A percentile compares a stretch with the other conserved stretches of the same genome.
Evolutionary conservation across 768 basidiomycete genomes (phyloP).

Genomic region (Boletus reticuloceps): DNA sequence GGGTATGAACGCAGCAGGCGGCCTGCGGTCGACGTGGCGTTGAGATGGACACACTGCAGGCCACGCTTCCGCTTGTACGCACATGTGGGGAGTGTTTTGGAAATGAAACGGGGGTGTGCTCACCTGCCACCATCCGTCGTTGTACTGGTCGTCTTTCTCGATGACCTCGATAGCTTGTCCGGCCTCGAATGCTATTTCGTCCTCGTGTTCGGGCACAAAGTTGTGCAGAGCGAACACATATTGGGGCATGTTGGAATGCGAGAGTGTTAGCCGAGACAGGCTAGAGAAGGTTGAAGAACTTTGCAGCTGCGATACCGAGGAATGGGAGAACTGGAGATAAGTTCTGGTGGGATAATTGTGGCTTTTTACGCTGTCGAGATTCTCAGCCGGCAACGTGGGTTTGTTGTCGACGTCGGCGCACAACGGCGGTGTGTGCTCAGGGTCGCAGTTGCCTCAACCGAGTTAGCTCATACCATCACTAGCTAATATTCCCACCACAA

Average conservation of each 20-base stretch:
- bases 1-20: conserved; percentile 3
- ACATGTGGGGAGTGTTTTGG: conserved; percentile 3
- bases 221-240: conserved; percentile 88
- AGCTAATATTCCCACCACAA: background rate
- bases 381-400: conserved; percentile 3
- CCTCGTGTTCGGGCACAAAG: conserved; percentile 89
- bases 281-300: no score
- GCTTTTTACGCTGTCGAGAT: conserved; percentile 1
- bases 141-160: conserved; percentile 90
- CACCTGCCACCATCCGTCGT: conserved; percentile 96
- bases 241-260: conserved; percentile 53
- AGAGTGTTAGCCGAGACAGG: background rate
- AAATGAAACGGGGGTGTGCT: conserved; percentile 15
- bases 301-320: no score
- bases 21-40: background rate
- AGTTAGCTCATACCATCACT: background rate
- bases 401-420: conserved; percentile 16
- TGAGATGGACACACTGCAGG: background rate
- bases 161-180: conserved; percentile 88
- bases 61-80: conserved; percentile 4
- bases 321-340: background rate
- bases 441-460: background rate
- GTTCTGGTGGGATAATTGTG: background rate
- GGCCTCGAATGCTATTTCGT: conserved; percentile 82
- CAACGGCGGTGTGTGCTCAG: background rate